Percentiles rank a stretch among this genome's conserved stretches.
Evolutionary conservation across 805 yeast species (phyloP).

Genomic region (Saccharomycopsis guyanensis): DNA sequence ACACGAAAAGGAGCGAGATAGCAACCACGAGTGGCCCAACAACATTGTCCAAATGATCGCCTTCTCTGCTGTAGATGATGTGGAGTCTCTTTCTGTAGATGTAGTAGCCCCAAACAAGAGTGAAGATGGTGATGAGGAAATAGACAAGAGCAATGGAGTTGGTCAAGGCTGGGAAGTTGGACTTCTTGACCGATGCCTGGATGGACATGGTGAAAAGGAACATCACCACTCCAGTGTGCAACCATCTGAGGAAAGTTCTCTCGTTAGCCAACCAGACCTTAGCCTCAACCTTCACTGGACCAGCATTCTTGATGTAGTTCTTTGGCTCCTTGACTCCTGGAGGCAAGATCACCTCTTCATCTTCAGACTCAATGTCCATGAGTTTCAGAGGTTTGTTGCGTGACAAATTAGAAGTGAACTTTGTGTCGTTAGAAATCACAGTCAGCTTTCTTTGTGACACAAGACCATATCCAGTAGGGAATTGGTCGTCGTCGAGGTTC

Average conservation of each 20-base stretch:
- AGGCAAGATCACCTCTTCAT: constrained; percentile 78
- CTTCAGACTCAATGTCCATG: constrained; percentile 71
- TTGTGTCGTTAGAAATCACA: neutral
- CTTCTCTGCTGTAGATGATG: constrained; percentile 73
- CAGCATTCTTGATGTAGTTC: constrained; percentile 73
- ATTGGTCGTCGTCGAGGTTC: constrained; percentile 1
- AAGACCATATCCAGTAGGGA: neutral
- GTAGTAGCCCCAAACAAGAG: constrained; percentile 84
- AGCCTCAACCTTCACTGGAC: constrained; percentile 91
- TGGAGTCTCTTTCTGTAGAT: constrained; percentile 65
- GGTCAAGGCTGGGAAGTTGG: constrained; percentile 61
- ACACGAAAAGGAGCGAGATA: constrained; percentile 54
- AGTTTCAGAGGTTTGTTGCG: constrained; percentile 28
- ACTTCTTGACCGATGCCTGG: constrained; percentile 62
- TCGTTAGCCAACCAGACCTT: constrained; percentile 98
- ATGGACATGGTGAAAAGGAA: constrained; percentile 81
- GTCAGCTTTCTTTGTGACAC: neutral
- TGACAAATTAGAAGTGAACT: neutral
- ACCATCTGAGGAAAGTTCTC: constrained; percentile 94
- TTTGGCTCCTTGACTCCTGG: constrained; percentile 84
- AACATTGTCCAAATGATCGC: constrained; percentile 82
- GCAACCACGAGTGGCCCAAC: constrained; percentile 83
- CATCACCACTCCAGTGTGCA: constrained; percentile 78
- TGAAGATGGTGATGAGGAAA: constrained; percentile 73
- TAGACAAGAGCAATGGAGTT: constrained; percentile 67